phyloP scores from a whole-genome alignment of 1,139 yeast species.

The Pichia sp. region DNA sequence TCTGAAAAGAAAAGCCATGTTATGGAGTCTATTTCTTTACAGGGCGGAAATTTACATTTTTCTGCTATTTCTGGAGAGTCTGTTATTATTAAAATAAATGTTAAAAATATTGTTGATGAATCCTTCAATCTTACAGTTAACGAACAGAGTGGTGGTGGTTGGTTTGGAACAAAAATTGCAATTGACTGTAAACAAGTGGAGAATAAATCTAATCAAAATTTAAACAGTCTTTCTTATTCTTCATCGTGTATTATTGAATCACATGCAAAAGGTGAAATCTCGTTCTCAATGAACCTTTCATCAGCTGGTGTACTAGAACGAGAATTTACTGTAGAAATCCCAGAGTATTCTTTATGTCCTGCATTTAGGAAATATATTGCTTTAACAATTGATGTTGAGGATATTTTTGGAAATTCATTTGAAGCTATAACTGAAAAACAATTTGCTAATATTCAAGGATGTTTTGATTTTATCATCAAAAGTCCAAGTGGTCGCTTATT shows the following conservation, averaged over 20 bases:
- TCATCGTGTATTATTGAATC: constrained; percentile 10
- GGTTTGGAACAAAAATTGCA: constrained; percentile 16
- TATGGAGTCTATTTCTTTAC: constrained; percentile 3
- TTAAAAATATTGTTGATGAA: constrained; percentile 15
- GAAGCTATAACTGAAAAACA: constrained; percentile 19
- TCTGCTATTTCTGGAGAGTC: constrained; percentile 16
- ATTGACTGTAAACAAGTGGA: constrained; percentile 7
- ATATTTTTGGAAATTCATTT: constrained; percentile 18
- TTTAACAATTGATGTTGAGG: constrained; percentile 13
- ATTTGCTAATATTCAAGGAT: constrained; percentile 19
- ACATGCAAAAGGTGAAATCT: constrained; percentile 4
- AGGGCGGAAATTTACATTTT: constrained; percentile 5
- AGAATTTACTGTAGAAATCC: constrained; percentile 11
- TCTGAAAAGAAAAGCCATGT: background rate
- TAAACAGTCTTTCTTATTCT: background rate
- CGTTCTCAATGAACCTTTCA: constrained; percentile 4
- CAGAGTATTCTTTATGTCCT: constrained; percentile 13
- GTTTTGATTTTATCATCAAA: constrained; percentile 19
- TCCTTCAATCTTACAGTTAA: constrained; percentile 7
- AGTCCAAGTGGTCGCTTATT: constrained; percentile 1
- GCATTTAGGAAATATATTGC: constrained; percentile 14
- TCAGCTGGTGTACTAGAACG: constrained; percentile 10
- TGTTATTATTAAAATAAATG: constrained; percentile 1
- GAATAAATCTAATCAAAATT: background rate
- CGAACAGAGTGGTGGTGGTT: constrained; percentile 13